Evolutionary conservation across 176 grass and related monocot genomes (phyloP).

Genomic region (Eragrostis curvula): DNA sequence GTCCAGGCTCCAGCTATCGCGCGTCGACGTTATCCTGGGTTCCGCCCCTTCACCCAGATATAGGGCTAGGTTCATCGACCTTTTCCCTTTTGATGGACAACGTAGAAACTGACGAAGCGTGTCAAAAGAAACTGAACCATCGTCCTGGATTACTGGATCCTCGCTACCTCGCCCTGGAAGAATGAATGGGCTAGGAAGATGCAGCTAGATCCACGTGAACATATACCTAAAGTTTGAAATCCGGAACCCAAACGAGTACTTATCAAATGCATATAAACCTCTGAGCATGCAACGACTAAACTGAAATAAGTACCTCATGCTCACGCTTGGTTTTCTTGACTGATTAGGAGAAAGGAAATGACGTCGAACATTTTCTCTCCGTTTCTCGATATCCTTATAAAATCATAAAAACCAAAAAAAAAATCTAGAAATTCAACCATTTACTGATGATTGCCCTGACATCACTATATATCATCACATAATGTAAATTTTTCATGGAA

Average conservation of each 20-base stretch:
- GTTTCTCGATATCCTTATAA: not conserved
- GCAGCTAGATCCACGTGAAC: too few species aligned
- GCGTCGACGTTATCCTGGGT: not conserved
- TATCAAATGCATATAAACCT: not conserved
- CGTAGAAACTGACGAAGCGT: not conserved
- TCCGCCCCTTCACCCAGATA: not conserved
- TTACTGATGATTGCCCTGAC: not conserved
- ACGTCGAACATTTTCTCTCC: not conserved
- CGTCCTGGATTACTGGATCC: too few species aligned
- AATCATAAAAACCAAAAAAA: not conserved
- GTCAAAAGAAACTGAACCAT: not conserved
- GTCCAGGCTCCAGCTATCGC: not conserved
- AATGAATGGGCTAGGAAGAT: too few species aligned
- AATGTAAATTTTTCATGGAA: not conserved
- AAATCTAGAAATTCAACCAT: not conserved
- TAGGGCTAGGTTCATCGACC: not conserved
- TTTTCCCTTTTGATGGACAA: not conserved
- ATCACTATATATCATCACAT: not conserved
- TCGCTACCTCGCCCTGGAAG: too few species aligned
- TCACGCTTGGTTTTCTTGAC: too few species aligned
- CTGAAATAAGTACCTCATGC: not conserved
- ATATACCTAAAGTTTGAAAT: not conserved
- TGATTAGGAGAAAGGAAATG: not conserved
- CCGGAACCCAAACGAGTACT: not conserved
- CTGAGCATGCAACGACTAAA: not conserved